phyloP scores from a whole-genome alignment of 2,329 filamentous ascomycete genomes.

The Colletotrichum lupini region DNA sequence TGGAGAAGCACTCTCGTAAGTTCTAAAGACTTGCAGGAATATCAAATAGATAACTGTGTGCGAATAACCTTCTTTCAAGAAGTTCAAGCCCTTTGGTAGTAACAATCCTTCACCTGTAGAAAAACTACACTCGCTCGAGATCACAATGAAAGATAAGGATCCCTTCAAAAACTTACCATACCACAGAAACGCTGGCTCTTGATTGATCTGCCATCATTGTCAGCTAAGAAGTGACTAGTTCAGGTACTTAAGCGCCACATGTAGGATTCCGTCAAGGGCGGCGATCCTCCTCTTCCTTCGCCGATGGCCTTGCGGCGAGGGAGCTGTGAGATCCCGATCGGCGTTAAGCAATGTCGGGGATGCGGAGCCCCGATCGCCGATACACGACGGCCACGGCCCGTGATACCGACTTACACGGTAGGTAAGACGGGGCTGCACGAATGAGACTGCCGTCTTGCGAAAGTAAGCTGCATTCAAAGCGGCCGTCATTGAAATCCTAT shows the following conservation, averaged over 20 bases:
- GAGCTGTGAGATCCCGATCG: background rate
- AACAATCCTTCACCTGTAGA: no score
- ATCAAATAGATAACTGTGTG: fast-evolving
- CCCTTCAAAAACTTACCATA: no score
- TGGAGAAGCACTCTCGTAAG: no score
- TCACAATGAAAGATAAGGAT: no score
- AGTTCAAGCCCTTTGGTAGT: no score
- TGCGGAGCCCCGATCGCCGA: slow-evolving; percentile 4
- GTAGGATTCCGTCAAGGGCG: background rate
- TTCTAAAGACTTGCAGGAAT: no score
- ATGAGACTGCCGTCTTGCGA: background rate
- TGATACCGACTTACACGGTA: background rate
- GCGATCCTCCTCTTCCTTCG: background rate
- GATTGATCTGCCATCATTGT: no score
- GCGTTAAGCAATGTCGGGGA: slow-evolving; percentile 1
- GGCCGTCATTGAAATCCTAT: background rate
- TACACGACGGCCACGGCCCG: background rate
- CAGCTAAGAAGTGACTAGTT: no score
- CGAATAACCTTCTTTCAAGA: no score
- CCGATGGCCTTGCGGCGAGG: background rate
- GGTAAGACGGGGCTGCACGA: background rate
- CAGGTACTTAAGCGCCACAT: no score
- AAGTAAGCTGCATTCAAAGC: background rate
- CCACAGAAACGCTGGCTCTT: fast-evolving
- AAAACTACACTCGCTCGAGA: no score